phyloP scores from a whole-genome alignment of 352 stramenopile species.

The Halophytophthora batemanensis region DNA sequence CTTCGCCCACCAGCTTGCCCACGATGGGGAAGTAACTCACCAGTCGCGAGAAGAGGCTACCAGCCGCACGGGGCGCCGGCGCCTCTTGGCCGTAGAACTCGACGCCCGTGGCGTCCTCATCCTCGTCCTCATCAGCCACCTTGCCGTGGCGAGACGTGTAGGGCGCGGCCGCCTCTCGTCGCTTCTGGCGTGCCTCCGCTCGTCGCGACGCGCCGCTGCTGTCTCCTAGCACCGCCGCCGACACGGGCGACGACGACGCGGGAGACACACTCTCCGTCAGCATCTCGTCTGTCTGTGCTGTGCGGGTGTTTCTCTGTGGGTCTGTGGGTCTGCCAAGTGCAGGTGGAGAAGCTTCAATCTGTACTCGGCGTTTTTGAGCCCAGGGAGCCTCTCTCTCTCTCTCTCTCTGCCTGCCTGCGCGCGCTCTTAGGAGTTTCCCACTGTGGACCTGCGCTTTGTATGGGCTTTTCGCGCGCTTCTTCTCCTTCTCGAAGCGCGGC shows the following conservation, averaged over 20 bases:
- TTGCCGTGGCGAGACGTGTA: conserved; percentile 24
- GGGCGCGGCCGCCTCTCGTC: conserved; percentile 34
- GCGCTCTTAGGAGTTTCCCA: no score
- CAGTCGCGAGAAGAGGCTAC: conserved; percentile 50
- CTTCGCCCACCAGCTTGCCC: conserved; percentile 43
- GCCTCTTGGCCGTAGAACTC: conserved; percentile 15
- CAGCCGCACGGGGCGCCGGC: conserved; percentile 2
- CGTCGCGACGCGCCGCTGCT: conserved; percentile 17
- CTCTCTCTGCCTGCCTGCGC: no score
- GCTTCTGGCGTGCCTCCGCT: conserved; percentile 23
- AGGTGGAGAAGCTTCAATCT: no score
- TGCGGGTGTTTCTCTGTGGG: not conserved
- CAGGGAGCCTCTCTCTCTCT: no score
- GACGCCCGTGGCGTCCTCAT: conserved; percentile 11
- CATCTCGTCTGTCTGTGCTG: conserved; percentile 7
- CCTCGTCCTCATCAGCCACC: conserved; percentile 9
- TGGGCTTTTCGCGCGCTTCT: no score
- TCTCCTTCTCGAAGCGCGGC: no score
- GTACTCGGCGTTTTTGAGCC: no score
- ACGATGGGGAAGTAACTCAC: conserved; percentile 70
- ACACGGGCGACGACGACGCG: conserved; percentile 7
- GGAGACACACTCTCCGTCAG: conserved; percentile 29
- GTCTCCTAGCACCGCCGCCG: no score
- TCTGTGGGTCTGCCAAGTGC: not conserved
- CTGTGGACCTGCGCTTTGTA: no score